These are phyloP conservation scores for Didymosphaeria variabile DNA, from an alignment of 2,329 filamentous ascomycete species.

Conservation along the genomic window DNA sequence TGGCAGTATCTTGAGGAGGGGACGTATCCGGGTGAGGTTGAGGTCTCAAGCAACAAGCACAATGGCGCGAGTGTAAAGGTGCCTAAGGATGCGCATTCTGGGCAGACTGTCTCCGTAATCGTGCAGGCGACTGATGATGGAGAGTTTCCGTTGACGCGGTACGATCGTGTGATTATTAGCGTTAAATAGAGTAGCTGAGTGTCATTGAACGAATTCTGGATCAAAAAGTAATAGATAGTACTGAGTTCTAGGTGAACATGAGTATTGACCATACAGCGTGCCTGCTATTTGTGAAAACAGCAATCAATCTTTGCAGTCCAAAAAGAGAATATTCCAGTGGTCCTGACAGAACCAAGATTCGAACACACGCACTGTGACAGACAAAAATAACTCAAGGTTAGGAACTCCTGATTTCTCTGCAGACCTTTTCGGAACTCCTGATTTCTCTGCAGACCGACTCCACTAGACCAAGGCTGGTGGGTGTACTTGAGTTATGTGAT, in stretches of 20 bases:
- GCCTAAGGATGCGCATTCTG: not conserved
- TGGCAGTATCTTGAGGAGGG: slow-evolving; percentile 12
- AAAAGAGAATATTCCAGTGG: too few relatives aligned
- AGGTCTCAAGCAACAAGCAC: not conserved
- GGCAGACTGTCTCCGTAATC: slow-evolving; percentile 10
- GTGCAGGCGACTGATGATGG: slow-evolving; percentile 9
- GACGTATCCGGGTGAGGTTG: not conserved
- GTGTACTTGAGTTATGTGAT: not conserved
- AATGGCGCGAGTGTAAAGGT: slow-evolving; percentile 9
- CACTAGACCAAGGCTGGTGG: not conserved
- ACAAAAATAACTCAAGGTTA: not conserved
- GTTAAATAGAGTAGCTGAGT: not conserved
- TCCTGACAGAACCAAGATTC: too few relatives aligned
- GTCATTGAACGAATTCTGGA: too few relatives aligned
- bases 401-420: too few relatives aligned
- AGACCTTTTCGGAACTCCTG: not conserved
- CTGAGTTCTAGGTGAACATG: too few relatives aligned
- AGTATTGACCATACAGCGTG: too few relatives aligned
- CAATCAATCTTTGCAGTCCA: too few relatives aligned
- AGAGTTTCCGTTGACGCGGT: slow-evolving; percentile 8
- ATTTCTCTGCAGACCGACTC: not conserved
- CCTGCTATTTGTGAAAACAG: too few relatives aligned
- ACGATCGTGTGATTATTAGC: slow-evolving; percentile 7
- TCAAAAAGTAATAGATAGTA: too few relatives aligned
- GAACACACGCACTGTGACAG: not conserved